phyloP scores from a whole-genome alignment of 2,329 filamentous ascomycete genomes.

The Aspergillus aculeatus region DNA sequence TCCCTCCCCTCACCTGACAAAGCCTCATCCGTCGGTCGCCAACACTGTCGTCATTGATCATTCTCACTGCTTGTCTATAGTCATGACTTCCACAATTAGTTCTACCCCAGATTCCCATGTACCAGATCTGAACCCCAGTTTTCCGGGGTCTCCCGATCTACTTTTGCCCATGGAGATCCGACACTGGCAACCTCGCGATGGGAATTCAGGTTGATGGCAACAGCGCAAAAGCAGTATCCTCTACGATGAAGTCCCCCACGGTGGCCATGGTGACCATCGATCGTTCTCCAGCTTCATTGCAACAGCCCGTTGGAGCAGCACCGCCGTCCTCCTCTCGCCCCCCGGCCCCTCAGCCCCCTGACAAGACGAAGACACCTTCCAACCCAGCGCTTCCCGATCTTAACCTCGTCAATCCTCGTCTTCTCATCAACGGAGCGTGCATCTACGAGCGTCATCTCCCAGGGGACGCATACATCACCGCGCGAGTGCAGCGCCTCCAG shows the following conservation, averaged over 20 bases:
- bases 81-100: background rate
- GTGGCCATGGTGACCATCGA: constrained; percentile 14
- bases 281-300: constrained; percentile 5
- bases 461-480: constrained; percentile 50
- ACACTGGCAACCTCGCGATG: constrained; percentile 1
- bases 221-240: background rate
- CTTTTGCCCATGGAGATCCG: background rate
- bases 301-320: background rate
- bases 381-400: constrained; percentile 26
- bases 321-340: background rate
- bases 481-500: constrained; percentile 52
- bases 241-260: background rate
- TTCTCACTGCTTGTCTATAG: background rate
- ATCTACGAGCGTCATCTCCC: constrained; percentile 52
- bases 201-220: constrained; percentile 7
- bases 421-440: constrained; percentile 42
- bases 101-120: background rate
- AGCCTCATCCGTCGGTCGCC: background rate
- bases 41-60: constrained; percentile 1
- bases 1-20: constrained; percentile 1
- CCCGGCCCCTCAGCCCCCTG: constrained; percentile 1
- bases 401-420: constrained; percentile 39
- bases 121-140: background rate
- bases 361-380: constrained; percentile 3
- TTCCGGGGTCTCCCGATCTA: background rate